Conservation (phyloP, 2,329 filamentous ascomycete genomes). For the Talaromyces sp. region DNA sequence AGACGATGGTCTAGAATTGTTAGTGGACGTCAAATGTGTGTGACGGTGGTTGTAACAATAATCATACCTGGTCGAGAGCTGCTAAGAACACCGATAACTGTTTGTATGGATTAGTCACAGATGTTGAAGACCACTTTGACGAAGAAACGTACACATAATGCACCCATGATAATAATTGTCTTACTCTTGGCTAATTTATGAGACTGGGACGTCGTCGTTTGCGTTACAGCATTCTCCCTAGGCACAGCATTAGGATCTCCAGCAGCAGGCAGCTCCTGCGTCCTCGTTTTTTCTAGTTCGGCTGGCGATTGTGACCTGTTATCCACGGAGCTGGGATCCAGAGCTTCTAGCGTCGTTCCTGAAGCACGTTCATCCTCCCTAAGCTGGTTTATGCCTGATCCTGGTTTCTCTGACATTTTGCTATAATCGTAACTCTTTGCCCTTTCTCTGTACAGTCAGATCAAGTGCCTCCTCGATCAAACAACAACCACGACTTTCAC, state of each 20-base stretch:
- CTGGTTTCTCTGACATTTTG: neutral
- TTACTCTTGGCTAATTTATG: constrained; percentile 40
- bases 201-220: constrained; percentile 34
- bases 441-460: neutral
- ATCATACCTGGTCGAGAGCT: constrained; percentile 54
- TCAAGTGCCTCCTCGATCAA: neutral
- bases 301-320: neutral
- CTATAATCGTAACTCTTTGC: neutral
- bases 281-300: constrained; percentile 2
- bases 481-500: neutral
- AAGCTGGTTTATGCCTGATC: neutral
- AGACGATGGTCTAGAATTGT: constrained; percentile 39
- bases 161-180: constrained; percentile 40
- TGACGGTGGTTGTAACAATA: too few species aligned
- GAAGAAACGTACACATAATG: constrained; percentile 35
- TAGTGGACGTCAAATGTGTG: neutral
- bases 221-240: constrained; percentile 13
- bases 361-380: constrained; percentile 9
- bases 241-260: constrained; percentile 5
- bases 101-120: neutral
- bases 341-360: constrained; percentile 9
- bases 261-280: neutral
- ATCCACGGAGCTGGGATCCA: constrained; percentile 7
- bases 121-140: neutral
- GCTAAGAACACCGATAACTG: constrained; percentile 58